Conservation (phyloP, 352 stramenopile species). For the Aphanomyces cochlioides region DNA sequence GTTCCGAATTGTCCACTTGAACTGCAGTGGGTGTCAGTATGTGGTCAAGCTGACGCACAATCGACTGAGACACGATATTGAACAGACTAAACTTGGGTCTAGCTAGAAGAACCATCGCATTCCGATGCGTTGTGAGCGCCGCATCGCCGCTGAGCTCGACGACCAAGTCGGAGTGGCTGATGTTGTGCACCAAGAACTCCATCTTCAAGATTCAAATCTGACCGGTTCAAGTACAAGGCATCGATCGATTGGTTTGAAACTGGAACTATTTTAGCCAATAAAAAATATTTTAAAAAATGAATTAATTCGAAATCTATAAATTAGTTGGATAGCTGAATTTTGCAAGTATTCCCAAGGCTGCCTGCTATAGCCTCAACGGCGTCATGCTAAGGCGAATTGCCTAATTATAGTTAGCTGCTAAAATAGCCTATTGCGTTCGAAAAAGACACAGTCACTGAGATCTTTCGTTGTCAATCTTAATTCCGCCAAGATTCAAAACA, state of each 20-base stretch:
- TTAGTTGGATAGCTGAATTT: background rate
- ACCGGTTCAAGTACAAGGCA: no score
- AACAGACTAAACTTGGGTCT: conserved; percentile 88
- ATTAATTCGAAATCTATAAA: background rate
- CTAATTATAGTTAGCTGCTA: no score
- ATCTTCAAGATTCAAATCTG: conserved; percentile 40
- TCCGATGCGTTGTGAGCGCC: conserved; percentile 7
- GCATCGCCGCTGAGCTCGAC: conserved; percentile 80
- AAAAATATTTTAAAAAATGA: background rate
- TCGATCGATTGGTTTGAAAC: no score
- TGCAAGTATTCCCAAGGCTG: background rate
- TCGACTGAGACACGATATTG: conserved; percentile 59
- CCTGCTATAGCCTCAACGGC: no score
- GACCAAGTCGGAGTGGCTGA: conserved; percentile 95
- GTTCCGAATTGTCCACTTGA: conserved; percentile 11
- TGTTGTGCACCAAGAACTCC: conserved; percentile 96
- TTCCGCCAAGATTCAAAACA: no score
- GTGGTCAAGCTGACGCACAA: conserved; percentile 12
- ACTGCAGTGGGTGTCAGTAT: background rate
- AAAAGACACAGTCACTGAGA: no score
- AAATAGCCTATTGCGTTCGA: no score
- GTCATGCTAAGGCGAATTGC: no score
- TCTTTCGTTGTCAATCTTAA: no score
- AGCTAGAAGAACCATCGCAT: conserved; percentile 49
- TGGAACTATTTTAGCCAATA: no score